Conservation (phyloP, 495 filamentous ascomycete genomes). For the Aspergillus indologenus region DNA sequence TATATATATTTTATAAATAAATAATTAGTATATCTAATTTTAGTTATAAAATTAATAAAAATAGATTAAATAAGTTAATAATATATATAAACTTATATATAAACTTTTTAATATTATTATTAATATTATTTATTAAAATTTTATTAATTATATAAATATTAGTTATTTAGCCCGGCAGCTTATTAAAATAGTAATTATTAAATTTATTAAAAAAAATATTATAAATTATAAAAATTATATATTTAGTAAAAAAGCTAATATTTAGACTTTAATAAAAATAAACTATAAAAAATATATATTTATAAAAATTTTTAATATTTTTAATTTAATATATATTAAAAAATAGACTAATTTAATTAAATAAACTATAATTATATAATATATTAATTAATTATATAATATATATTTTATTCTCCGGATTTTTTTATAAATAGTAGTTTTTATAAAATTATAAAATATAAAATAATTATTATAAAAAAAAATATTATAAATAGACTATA, state of each 20-base stretch:
- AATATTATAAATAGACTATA: too few species aligned
- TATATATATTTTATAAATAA: constrained; percentile 6
- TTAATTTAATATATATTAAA: too few species aligned
- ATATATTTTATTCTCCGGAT: too few species aligned
- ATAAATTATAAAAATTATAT: constrained; percentile 5
- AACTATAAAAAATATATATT: constrained; percentile 1
- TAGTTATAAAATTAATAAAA: not conserved
- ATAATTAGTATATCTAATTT: not conserved
- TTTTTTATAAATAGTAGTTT: too few species aligned
- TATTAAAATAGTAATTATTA: not conserved
- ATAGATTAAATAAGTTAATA: not conserved
- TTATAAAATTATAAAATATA: too few species aligned
- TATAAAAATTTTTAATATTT: not conserved
- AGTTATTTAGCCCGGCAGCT: too few species aligned
- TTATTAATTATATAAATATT: too few species aligned
- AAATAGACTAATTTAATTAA: too few species aligned
- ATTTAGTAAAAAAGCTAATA: not conserved
- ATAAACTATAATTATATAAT: too few species aligned
- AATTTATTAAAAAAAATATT: not conserved
- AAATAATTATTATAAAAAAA: too few species aligned
- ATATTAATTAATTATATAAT: too few species aligned
- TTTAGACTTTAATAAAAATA: not conserved
- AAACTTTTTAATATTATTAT: not conserved
- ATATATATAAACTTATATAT: not conserved
- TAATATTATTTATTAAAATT: not conserved